phyloP scores from a whole-genome alignment of 495 filamentous ascomycete genomes.

The Lophiostoma macrostomum region DNA sequence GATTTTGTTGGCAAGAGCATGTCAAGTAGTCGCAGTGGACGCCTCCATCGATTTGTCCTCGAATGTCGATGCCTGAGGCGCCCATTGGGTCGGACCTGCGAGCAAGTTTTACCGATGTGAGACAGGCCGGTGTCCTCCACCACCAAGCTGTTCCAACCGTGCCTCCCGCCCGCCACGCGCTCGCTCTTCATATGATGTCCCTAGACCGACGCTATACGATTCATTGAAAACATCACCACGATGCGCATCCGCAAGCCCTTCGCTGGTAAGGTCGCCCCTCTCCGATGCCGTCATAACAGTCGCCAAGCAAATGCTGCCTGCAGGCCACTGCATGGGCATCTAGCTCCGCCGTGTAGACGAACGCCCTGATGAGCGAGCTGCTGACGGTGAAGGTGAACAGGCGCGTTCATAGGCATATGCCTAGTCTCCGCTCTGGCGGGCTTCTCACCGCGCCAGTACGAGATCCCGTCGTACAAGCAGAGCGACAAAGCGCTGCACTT shows the following conservation, averaged over 20 bases:
- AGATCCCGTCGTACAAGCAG: constrained; percentile 39
- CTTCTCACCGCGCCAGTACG: constrained; percentile 28
- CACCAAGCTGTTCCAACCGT: too few species aligned
- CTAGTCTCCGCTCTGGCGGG: constrained; percentile 56
- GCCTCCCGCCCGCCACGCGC: too few species aligned
- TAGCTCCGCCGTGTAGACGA: neutral
- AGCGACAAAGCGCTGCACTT: constrained; percentile 93
- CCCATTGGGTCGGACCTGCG: too few species aligned
- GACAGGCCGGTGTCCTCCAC: too few species aligned
- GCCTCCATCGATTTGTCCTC: too few species aligned
- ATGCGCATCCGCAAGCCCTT: constrained; percentile 35
- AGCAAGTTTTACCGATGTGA: too few species aligned
- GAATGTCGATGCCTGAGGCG: too few species aligned
- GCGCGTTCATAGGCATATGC: constrained; percentile 70
- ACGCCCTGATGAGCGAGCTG: too few species aligned
- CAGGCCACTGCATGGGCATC: constrained; percentile 1
- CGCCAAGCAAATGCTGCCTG: neutral
- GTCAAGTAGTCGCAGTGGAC: too few species aligned
- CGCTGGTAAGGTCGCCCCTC: constrained; percentile 26
- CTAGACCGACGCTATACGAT: neutral
- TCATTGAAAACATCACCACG: neutral
- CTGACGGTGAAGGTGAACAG: constrained; percentile 1
- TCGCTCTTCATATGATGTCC: neutral
- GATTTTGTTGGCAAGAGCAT: too few species aligned
- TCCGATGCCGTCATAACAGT: neutral